Evolutionary conservation across 805 yeast genomes (phyloP).

Genomic region (Ogataea kodamae): DNA sequence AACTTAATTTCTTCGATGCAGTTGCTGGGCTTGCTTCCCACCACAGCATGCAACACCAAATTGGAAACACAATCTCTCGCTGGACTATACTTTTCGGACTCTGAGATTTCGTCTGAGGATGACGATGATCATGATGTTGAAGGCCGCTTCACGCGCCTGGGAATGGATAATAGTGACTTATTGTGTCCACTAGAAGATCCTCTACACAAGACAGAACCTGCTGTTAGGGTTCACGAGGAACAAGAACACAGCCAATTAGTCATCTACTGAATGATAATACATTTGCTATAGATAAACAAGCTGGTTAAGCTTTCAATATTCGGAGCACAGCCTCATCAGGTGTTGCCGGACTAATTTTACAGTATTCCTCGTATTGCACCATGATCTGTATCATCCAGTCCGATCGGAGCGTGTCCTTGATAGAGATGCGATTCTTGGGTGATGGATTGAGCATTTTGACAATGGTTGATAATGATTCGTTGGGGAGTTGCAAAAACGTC

Average conservation of each 20-base stretch:
- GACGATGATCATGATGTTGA: constrained; percentile 15
- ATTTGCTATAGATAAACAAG: constrained; percentile 4
- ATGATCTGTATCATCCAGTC: constrained; percentile 34
- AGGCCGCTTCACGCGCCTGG: constrained; percentile 9
- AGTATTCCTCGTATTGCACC: constrained; percentile 17
- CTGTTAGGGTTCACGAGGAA: constrained; percentile 6
- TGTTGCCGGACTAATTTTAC: constrained; percentile 12
- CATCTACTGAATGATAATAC: not conserved
- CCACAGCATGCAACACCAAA: constrained; percentile 1
- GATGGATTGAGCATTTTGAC: constrained; percentile 32
- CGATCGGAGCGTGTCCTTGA: constrained; percentile 20
- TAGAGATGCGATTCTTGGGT: constrained; percentile 20
- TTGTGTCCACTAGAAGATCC: constrained; percentile 5
- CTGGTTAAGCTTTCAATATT: constrained; percentile 8
- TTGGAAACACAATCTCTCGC: constrained; percentile 4
- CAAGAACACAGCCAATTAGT: constrained; percentile 4
- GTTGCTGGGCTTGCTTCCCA: constrained; percentile 11
- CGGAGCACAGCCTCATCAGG: constrained; percentile 27
- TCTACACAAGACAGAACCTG: constrained; percentile 6
- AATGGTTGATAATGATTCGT: constrained; percentile 14
- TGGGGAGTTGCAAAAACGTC: constrained; percentile 16
- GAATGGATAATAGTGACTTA: constrained; percentile 8
- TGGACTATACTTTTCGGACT: constrained; percentile 12
- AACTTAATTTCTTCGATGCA: constrained; percentile 13
- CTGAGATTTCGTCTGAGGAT: constrained; percentile 8